A percentile compares a stretch with the other conserved stretches of the same genome.
These are phyloP conservation scores for Setaria italica DNA, from an alignment of 202 grass and related monocot species.

Conservation along the genomic window DNA sequence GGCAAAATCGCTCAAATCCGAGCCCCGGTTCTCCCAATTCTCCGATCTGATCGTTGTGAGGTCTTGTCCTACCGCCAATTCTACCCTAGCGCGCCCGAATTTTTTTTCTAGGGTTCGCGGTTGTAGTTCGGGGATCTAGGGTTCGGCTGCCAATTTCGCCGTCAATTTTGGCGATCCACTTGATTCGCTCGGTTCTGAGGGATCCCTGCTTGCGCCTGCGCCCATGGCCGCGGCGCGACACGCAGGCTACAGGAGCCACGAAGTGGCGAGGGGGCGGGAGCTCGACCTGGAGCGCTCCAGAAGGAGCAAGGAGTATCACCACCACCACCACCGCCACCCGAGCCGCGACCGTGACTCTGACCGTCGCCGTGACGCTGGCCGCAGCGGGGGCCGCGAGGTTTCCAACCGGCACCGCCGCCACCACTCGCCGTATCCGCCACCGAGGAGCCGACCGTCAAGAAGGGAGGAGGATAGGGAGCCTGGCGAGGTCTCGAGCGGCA, in stretches of 20 bases:
- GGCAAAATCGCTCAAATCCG: not conserved
- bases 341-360: slow-evolving; percentile 42
- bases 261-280: slow-evolving; percentile 54
- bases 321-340: slow-evolving; percentile 26
- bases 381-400: slow-evolving; percentile 50
- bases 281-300: slow-evolving; percentile 53
- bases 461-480: slow-evolving; percentile 72
- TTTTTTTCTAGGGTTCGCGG: slow-evolving; percentile 15
- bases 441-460: slow-evolving; percentile 39
- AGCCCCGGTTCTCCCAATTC: not conserved
- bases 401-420: slow-evolving; percentile 41
- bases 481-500: slow-evolving; percentile 70
- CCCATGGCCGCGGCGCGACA: slow-evolving; percentile 66
- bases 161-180: not conserved
- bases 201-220: not conserved
- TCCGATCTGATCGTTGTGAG: not conserved
- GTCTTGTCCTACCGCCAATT: not conserved
- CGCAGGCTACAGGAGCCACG: slow-evolving; percentile 49
- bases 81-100: not conserved
- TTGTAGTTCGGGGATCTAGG: slow-evolving; percentile 35
- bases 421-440: slow-evolving; percentile 40
- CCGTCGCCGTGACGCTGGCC: slow-evolving; percentile 41
- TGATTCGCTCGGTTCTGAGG: not conserved
- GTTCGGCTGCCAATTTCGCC: not conserved
- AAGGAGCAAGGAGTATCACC: slow-evolving; percentile 58